Conservation (phyloP, 108 stramenopile genomes). For the Seminavis robusta region DNA sequence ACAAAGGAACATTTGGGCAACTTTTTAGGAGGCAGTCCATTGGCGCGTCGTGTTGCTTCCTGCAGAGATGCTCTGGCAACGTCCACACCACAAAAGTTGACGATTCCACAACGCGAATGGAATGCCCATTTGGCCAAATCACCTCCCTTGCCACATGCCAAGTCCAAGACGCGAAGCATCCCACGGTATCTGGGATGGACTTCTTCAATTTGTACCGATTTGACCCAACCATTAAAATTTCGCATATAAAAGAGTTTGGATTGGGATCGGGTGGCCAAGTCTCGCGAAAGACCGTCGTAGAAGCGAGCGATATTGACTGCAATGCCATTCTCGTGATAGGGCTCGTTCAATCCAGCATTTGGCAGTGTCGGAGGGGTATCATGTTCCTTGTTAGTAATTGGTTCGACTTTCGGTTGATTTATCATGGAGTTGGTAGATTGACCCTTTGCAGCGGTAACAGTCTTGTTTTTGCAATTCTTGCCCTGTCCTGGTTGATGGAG, state of each 20-base stretch:
- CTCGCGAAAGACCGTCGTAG: conserved; percentile 67
- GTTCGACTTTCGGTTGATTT: too few species aligned
- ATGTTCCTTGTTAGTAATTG: too few species aligned
- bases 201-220: conserved; percentile 89
- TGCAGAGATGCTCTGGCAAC: conserved; percentile 92
- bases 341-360: too few species aligned
- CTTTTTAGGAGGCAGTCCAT: conserved; percentile 54
- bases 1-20: conserved; percentile 62
- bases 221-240: conserved; percentile 97
- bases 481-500: too few species aligned
- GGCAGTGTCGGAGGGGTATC: too few species aligned
- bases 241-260: conserved; percentile 93
- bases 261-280: conserved; percentile 73
- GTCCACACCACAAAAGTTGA: conserved; percentile 93
- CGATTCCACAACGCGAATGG: conserved; percentile 60
- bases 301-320: conserved; percentile 61
- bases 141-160: conserved; percentile 99
- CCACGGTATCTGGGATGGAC: conserved; percentile 34
- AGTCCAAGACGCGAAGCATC: conserved; percentile 82
- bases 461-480: too few species aligned
- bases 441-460: too few species aligned
- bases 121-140: conserved; percentile 92
- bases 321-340: conserved; percentile 42
- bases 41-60: conserved; percentile 87
- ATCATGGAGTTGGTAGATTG: too few species aligned